Conservation (phyloP, 139 green algal species). For the Chlorella vulgaris region DNA sequence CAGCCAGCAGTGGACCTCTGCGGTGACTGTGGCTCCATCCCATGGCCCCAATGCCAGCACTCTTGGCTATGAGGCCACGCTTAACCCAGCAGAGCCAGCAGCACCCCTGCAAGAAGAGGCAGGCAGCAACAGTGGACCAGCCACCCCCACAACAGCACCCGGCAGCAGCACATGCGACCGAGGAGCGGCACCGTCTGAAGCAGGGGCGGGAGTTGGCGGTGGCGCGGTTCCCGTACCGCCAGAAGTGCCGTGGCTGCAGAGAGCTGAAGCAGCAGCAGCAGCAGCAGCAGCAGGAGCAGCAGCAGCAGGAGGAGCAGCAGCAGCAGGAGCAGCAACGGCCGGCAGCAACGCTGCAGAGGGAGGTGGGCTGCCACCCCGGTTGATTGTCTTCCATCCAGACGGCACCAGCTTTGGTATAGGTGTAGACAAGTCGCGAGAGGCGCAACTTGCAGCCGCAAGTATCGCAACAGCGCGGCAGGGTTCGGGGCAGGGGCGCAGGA, state of each 20-base stretch:
- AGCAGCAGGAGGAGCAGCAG: neutral
- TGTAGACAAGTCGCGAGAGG: slow-evolving; percentile 12
- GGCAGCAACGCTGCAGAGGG: neutral
- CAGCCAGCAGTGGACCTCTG: slow-evolving; percentile 2
- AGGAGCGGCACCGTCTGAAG: neutral
- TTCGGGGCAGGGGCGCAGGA: no score
- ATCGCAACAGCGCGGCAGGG: no score
- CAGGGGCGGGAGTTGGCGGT: neutral
- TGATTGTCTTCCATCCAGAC: slow-evolving; percentile 17
- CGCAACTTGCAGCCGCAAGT: neutral
- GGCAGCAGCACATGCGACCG: no score
- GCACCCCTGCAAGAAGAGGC: slow-evolving; percentile 5
- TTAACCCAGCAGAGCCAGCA: neutral
- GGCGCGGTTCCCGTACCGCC: neutral
- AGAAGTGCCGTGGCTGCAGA: neutral
- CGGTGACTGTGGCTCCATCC: no score
- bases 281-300: neutral
- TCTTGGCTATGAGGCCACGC: neutral
- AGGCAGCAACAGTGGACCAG: neutral
- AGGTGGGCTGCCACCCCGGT: slow-evolving; percentile 1
- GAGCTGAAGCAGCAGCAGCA: neutral
- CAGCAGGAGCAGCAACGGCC: neutral
- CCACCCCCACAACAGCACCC: no score
- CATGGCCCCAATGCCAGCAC: neutral
- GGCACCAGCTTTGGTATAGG: slow-evolving; percentile 9